Evolutionary conservation across 1,139 yeast genomes (phyloP).

Genomic region (Taphrina sp.): DNA sequence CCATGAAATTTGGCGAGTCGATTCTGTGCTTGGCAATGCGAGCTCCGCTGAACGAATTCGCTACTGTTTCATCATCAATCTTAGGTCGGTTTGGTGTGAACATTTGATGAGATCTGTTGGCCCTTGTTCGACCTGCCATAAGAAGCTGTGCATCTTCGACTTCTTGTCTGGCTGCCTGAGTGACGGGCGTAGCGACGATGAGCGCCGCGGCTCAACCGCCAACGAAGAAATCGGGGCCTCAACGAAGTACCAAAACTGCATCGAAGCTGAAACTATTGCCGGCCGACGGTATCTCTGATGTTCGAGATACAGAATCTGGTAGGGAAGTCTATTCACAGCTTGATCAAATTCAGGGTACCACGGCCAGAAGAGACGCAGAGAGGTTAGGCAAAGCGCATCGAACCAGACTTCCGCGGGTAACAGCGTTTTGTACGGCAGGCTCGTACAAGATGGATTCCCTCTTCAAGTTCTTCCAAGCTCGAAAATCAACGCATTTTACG

Average conservation of each 20-base stretch:
- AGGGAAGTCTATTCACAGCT: constrained; percentile 34
- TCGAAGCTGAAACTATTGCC: constrained; percentile 66
- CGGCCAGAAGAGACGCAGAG: constrained; percentile 93
- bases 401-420: constrained; percentile 67
- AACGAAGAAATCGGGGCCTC: constrained; percentile 49
- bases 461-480: constrained; percentile 77
- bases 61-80: no score
- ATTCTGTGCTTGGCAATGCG: no score
- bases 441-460: constrained; percentile 85
- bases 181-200: no score
- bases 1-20: no score
- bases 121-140: no score
- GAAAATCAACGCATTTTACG: constrained; percentile 63
- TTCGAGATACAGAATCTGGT: constrained; percentile 36
- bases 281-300: constrained; percentile 34
- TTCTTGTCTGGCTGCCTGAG: no score
- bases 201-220: constrained; percentile 7
- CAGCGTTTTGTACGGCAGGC: constrained; percentile 94
- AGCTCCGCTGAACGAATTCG: no score
- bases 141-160: no score
- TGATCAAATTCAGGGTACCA: constrained; percentile 72
- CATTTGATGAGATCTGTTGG: no score
- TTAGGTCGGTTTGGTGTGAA: no score
- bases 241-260: constrained; percentile 67
- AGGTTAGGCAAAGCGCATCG: constrained; percentile 87